Evolutionary conservation across 306 rosid genomes (phyloP).

Genomic region (Argentina anserina): DNA sequence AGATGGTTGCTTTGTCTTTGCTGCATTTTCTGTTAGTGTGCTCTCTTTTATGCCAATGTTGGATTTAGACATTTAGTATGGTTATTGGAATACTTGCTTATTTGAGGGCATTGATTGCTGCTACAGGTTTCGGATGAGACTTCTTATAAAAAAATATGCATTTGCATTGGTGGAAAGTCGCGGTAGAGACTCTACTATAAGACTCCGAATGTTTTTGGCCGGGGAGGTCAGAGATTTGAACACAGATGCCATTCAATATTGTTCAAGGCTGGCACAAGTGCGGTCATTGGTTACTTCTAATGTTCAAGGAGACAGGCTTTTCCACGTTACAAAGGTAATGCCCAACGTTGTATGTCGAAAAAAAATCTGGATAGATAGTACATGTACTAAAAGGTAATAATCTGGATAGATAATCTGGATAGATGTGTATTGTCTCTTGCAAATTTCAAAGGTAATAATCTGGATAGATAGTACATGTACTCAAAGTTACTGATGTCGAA

Average conservation of each 20-base stretch:
- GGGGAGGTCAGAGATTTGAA: slow-evolving; percentile 52
- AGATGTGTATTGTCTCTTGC: too few relatives aligned
- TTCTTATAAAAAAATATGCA: slow-evolving; percentile 53
- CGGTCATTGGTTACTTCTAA: slow-evolving; percentile 49
- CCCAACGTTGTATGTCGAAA: not conserved
- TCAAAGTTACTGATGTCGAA: too few relatives aligned
- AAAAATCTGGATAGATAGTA: too few relatives aligned
- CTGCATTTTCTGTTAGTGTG: not conserved
- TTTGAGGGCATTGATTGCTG: slow-evolving; percentile 7
- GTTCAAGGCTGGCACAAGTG: slow-evolving; percentile 56
- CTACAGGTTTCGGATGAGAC: slow-evolving; percentile 48
- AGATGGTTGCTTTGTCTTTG: not conserved
- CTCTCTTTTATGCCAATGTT: not conserved
- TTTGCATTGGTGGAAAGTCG: slow-evolving; percentile 81
- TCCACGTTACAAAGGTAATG: slow-evolving; percentile 70
- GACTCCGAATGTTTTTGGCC: slow-evolving; percentile 67
- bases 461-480: too few relatives aligned
- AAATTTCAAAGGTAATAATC: too few relatives aligned
- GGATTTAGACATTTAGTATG: not conserved
- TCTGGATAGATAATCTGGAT: too few relatives aligned
- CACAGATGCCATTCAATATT: slow-evolving; percentile 39
- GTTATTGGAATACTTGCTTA: slow-evolving; percentile 16
- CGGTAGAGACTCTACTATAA: slow-evolving; percentile 44
- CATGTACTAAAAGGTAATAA: too few relatives aligned
- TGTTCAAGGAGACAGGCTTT: slow-evolving; percentile 45